These are phyloP conservation scores for Fraxinus ornus DNA, from an alignment of 305 asterid species.

Conservation along the genomic window DNA sequence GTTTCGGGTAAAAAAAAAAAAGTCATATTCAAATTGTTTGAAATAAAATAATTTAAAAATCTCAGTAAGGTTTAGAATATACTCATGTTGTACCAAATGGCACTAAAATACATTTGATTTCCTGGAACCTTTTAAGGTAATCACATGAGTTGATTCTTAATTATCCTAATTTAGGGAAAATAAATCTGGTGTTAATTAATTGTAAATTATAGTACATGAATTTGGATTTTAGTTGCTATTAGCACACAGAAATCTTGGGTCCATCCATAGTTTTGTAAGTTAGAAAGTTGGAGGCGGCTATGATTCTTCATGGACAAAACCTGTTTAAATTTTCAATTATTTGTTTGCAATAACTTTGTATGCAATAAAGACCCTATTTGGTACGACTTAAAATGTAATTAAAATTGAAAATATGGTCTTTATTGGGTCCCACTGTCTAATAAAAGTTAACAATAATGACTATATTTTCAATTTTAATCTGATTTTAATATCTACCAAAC, in stretches of 20 bases:
- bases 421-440: too few species aligned
- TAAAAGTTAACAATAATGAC: too few species aligned
- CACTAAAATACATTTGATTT: conserved; percentile 7
- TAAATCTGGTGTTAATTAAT: conserved; percentile 9
- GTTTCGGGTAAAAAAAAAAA: too few species aligned
- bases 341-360: neutral
- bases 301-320: neutral
- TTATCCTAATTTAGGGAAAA: neutral
- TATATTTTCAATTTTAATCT: too few species aligned
- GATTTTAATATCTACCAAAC: too few species aligned
- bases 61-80: neutral
- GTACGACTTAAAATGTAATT: too few species aligned
- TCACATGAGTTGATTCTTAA: conserved; percentile 24
- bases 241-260: conserved; percentile 26
- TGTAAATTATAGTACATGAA: conserved; percentile 1
- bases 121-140: neutral
- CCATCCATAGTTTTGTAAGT: conserved; percentile 37
- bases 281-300: neutral
- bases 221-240: conserved; percentile 6
- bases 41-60: neutral
- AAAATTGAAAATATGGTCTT: too few species aligned
- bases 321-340: neutral
- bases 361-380: too few species aligned
- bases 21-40: neutral
- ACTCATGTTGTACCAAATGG: neutral